Base-by-base conservation (phyloP, 345 rosid species). In the Aegle marmelos region DNA sequence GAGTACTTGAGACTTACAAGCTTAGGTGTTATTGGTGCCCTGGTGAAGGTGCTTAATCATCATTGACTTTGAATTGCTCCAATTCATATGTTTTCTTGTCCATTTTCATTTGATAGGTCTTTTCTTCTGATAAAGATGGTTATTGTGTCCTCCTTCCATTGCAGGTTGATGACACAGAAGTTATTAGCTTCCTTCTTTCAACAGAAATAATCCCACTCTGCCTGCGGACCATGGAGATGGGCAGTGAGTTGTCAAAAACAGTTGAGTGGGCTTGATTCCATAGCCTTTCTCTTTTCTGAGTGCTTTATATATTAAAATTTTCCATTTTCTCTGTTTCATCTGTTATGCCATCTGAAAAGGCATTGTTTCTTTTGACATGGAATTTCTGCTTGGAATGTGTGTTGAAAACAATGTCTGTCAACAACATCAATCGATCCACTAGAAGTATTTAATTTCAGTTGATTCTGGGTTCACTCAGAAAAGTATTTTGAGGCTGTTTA, bases 211-310 rank as follows among this genome's bases (percentile, higher is more conserved):
- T 97, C 78, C 98, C 98, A 2, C 82, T 94, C 60, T 94, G 99
- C 78, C 88, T 97, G 75, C 97, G 98, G 14, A 91, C 98, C 62
- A 96, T 96, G 99, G 99, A 94, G 83, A 92, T 94, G 98, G 99
- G 99, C 58, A 94, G 98, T 71, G 99, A 96, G 80, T 87, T 96
- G 79, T 94, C 99, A 5, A 96, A 96, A 90, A 96, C 99, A 67
- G 99, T 93, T 87, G 79, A 85, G 95, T 86, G 65, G 75, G 67
- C 69, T 81, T 81, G 24, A 48, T 76, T 70, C 70, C 70, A 6
- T 59, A 5, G 36, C 45, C 22, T 63, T 36, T 25, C n/a, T 16
- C 50, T 45, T 57, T 74, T 48, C 9, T 13, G 6, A 31, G 17
- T 39, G 33, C 5, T 72, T 17, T 53, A 41, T 28, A 17, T 22